Base-by-base conservation (phyloP, 1,139 yeast genomes). In the Hansenula lynferdii region DNA sequence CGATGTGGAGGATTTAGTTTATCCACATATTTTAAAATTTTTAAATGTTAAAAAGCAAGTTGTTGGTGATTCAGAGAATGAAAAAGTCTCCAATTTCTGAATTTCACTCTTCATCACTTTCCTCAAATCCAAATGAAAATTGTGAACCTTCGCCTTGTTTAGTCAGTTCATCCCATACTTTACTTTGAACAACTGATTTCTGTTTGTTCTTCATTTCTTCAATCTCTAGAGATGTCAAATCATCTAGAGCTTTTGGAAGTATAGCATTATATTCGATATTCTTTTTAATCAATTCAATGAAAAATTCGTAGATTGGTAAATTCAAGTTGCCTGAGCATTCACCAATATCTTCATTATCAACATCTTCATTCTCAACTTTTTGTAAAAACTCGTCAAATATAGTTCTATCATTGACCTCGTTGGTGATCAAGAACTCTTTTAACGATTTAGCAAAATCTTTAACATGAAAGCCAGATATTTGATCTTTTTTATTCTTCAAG, bases 391-490 rank as follows among this genome's bases (percentile, higher is more conserved):
- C 33, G 17, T 45, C 25, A 24, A 65, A 50, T 2, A 47, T 21
- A 29, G 39, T 19, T 34, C 48, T 39, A 25, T 48, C 51, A 15
- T 42, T 47, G 18, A 47, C 46, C 4, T 41, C 39, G 6, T 41
- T 22, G 2, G 40, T 32, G 2, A 36, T 42, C 2, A 64, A 35
- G 28, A 70, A 59, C 8, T 36, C 37, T 23, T 60, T 60, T 20
- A 75, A 53, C 3, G 73, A 64, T 6, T 50, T 44, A 29, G 65
- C 66, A 16, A 81, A 73, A 36, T 72, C 72, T 33, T 65, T 67
- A 8, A 80, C 72, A 42, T 77, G 75, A 59, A 89, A 87, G 8
- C 97, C 97, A 40, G 90, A 80, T 11, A 87, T 70, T 58, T 89
- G 96, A 31, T 72, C 72, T 8, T 71, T 67, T 54, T 80, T 84